Conservation (phyloP, 2,329 filamentous ascomycete species). For the Lachnellula suecica region DNA sequence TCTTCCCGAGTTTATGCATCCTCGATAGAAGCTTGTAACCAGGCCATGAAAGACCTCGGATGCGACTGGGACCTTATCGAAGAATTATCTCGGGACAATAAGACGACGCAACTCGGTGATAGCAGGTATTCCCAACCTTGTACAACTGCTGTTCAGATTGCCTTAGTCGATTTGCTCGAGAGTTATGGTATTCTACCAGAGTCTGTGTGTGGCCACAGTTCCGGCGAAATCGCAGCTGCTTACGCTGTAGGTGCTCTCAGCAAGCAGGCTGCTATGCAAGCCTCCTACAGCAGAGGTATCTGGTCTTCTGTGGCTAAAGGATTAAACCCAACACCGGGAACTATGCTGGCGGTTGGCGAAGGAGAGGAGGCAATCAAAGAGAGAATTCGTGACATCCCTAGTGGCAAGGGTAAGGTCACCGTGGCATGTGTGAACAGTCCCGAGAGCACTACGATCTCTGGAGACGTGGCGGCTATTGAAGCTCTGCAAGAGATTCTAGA, state of each 20-base stretch:
- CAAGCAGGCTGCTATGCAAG: slow-evolving; percentile 15
- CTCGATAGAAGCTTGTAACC: background rate
- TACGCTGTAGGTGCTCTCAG: slow-evolving; percentile 34
- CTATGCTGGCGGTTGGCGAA: slow-evolving; percentile 1
- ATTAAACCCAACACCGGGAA: background rate
- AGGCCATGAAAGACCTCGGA: slow-evolving; percentile 6
- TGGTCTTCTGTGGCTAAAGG: background rate
- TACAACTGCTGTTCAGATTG: no score
- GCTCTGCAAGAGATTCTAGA: slow-evolving; percentile 18
- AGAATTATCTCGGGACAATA: slow-evolving; percentile 23
- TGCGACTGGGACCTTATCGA: slow-evolving; percentile 8
- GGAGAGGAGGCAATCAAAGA: background rate
- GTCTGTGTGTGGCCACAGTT: slow-evolving; percentile 43
- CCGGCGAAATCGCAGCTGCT: slow-evolving; percentile 46
- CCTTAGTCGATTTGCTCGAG: no score
- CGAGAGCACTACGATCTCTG: slow-evolving; percentile 25
- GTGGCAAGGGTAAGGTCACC: background rate
- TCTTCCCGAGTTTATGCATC: background rate
- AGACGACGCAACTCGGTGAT: slow-evolving; percentile 32
- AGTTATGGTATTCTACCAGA: slow-evolving; percentile 32
- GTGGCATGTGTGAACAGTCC: slow-evolving; percentile 29
- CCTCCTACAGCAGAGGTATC: background rate
- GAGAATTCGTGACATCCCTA: background rate
- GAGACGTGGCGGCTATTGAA: slow-evolving; percentile 8
- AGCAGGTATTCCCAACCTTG: no score